Base-by-base conservation (phyloP, 78 protist genomes). In the Creolimax fragrantissima region DNA sequence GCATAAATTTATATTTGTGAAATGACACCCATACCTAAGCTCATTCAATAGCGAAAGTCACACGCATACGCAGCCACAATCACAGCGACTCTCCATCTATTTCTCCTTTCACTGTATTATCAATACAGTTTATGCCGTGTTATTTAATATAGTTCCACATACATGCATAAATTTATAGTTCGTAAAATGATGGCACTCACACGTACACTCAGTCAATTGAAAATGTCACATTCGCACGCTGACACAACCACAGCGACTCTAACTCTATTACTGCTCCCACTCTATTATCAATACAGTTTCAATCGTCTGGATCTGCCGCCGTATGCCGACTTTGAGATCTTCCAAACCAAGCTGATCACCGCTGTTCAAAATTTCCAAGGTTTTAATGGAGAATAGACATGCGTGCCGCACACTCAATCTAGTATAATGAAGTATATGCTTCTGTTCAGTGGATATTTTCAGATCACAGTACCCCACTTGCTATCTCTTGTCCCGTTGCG, bases 281-380 rank as follows among this genome's bases (percentile, higher is more conserved):
- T n/a, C n/a, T n/a, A n/a, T n/a, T n/a, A n/a, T n/a, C n/a, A n/a
- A 5, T 35, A 11, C 86, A 83, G 86, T 45, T 86, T 86, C 90
- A 86, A 86, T 41, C 90, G 90, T 7, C 43, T 86, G 58, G 90
- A 86, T 42, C 24, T 86, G 17, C 90, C 90, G 6, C 58, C 42
- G 4, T 86, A 86, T 45, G 41, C 6, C 17, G 37, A 11, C 44
- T 42, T 42, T 5, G 90, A 86, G 43, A 41, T 11, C 74, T 42
- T 86, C 90, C 24, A 11, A 11, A 41, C 32, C 41, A 86, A 86
- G 90, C 45, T 86, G 6, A 5, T 6, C 2, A 86, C 42, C 24
- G 90, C 90, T 42, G 44, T 86, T 2, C 58, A 86, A 5, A 41
- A 41, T 5, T 86, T 86, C 44, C 58, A 86, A 37, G 90, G 90